Evolutionary conservation across 352 stramenopile species (phyloP), one percentile per base, ranked within the genome.

Genomic region (Phytophthora crassamura): DNA sequence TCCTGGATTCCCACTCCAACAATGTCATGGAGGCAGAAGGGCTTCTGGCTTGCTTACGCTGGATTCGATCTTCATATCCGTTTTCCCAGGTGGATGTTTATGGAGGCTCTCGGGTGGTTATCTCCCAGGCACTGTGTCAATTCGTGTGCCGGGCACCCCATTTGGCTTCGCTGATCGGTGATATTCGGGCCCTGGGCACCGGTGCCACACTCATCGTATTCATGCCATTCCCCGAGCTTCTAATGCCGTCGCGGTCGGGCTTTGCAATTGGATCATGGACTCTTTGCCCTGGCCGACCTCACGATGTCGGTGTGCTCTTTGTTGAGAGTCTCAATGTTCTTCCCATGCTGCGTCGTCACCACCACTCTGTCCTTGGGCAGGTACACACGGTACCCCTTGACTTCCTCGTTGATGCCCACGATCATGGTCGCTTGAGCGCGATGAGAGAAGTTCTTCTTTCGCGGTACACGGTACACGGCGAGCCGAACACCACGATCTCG

Each of bases 341-440:
- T n/a, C n/a, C n/a, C n/a, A 25, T 74, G 59, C 12, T 69, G 52
- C 0, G 58, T 74, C 0, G 45, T 43, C 0, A 64, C 10, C 1
- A 73, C 58, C 8, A 63, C 36, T 9, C 32, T 36, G 8, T 64
- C 36, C 30, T 57, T 42, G 0, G 46, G 51, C 25, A 74, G n/a
- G 34, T 69, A 68, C 4, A 68, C 58, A 9, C 48, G 22, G 36
- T 65, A 74, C 1, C 39, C 35, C 11, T 74, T 74, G 11, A 39
- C 61, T 5, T 65, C 51, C 8, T 51, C 43, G 18, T 53, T 34
- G 7, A 52, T 61, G 0, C 59, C 60, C 0, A 66, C 42, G 16
- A 67, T 64, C n/a, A 60, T 53, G 5, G 35, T 61, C 1, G 15
- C 8, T 30, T 74, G 20, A 0, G 41, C 47, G 0, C 42, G 51